These are phyloP conservation scores for Tetradesmus lagerheimii DNA, from an alignment of 139 green algal genomes.

Conservation along the genomic window DNA sequence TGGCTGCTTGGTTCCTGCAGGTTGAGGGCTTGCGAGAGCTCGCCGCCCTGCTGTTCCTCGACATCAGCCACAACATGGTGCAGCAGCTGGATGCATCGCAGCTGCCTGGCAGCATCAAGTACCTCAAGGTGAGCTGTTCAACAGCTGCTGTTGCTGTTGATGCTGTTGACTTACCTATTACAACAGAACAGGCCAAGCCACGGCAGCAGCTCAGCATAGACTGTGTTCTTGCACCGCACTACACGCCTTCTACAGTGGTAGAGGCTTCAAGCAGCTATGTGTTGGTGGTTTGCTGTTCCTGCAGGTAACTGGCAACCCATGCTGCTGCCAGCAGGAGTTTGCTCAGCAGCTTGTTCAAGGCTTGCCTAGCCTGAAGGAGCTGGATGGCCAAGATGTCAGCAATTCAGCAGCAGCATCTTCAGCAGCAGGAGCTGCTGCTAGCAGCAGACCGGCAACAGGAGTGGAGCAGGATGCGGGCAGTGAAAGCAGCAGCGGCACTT, in stretches of 20 bases:
- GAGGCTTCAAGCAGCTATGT: background rate
- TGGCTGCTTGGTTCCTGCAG: background rate
- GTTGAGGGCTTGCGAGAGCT: background rate
- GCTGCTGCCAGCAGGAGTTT: background rate
- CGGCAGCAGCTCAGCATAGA: background rate
- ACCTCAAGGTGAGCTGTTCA: slow-evolving; percentile 7
- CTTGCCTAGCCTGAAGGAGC: background rate
- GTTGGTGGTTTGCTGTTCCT: background rate
- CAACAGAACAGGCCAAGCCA: background rate
- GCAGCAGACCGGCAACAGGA: background rate
- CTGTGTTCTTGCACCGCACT: background rate
- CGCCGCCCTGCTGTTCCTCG: slow-evolving; percentile 2
- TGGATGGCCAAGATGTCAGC: background rate
- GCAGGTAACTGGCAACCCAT: slow-evolving; percentile 18
- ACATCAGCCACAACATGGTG: slow-evolving; percentile 18
- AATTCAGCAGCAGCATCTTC: background rate
- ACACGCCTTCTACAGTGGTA: background rate
- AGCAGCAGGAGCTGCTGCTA: background rate
- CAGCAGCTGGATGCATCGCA: background rate
- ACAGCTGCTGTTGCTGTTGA: no score
- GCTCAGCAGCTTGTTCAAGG: background rate
- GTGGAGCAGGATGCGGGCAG: background rate
- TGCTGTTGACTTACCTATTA: background rate
- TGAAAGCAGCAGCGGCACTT: background rate
- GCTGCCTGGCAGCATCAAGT: slow-evolving; percentile 29